These are phyloP conservation scores for Suhomyces bokatorum DNA, from an alignment of 1,139 yeast genomes.

Conservation along the genomic window DNA sequence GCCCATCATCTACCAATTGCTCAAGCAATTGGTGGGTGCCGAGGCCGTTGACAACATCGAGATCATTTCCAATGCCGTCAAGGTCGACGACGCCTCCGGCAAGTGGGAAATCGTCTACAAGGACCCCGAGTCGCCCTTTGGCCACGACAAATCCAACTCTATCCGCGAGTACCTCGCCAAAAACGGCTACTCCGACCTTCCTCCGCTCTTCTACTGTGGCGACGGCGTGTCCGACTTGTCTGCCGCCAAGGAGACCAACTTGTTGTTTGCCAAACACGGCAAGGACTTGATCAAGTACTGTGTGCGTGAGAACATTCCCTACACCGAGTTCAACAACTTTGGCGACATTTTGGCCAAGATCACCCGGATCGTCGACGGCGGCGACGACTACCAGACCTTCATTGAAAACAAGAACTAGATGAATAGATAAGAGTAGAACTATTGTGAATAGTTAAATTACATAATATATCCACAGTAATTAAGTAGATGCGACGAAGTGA, in stretches of 20 bases:
- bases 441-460: too few species aligned
- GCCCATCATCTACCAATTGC: slow-evolving; percentile 79
- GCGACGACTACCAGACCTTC: slow-evolving; percentile 29
- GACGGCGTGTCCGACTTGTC: slow-evolving; percentile 95
- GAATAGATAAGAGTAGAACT: too few species aligned
- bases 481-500: too few species aligned
- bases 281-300: slow-evolving; percentile 87
- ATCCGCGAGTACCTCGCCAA: slow-evolving; percentile 63
- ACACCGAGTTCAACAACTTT: slow-evolving; percentile 76
- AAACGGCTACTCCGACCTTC: slow-evolving; percentile 34
- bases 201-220: slow-evolving; percentile 78
- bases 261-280: slow-evolving; percentile 90
- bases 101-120: slow-evolving; percentile 83
- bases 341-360: slow-evolving; percentile 61
- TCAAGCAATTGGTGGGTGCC: slow-evolving; percentile 71
- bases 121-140: slow-evolving; percentile 79
- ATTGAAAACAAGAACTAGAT: slow-evolving; percentile 27
- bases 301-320: slow-evolving; percentile 76
- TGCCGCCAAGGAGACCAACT: slow-evolving; percentile 93
- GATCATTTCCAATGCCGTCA: slow-evolving; percentile 80
- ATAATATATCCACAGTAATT: too few species aligned
- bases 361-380: slow-evolving; percentile 28
- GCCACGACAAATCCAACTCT: slow-evolving; percentile 90
- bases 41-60: slow-evolving; percentile 73
- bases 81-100: slow-evolving; percentile 46